These are phyloP conservation scores for Komagataella pseudopastoris DNA, from an alignment of 805 yeast species.

Conservation along the genomic window DNA sequence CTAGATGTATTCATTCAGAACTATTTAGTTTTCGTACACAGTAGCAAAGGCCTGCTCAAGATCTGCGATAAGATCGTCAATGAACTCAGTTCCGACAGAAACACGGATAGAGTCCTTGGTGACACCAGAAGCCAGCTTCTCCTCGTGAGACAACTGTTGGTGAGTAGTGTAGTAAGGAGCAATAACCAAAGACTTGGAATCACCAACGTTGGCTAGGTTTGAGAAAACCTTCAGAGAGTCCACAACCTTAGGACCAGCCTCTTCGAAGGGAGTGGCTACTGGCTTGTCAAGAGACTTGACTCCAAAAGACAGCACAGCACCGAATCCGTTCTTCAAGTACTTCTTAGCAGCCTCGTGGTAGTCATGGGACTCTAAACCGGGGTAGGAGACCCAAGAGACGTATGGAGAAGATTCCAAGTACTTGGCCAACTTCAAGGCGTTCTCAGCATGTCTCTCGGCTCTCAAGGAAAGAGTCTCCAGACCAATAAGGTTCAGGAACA, in stretches of 20 bases:
- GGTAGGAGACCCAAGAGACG: slow-evolving; percentile 85
- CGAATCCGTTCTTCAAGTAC: slow-evolving; percentile 68
- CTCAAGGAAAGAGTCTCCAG: slow-evolving; percentile 88
- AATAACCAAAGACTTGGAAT: slow-evolving; percentile 86
- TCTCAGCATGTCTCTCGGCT: slow-evolving; percentile 82
- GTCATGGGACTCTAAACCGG: slow-evolving; percentile 72
- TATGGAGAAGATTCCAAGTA: slow-evolving; percentile 53
- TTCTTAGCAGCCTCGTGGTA: slow-evolving; percentile 76
- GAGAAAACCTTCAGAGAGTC: slow-evolving; percentile 78
- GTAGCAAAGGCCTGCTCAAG: slow-evolving; percentile 72
- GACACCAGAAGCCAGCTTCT: slow-evolving; percentile 75
- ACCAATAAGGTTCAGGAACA: slow-evolving; percentile 83
- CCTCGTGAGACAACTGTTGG: slow-evolving; percentile 76
- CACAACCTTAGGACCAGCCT: slow-evolving; percentile 73
- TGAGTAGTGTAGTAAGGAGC: slow-evolving; percentile 96
- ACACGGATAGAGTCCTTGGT: slow-evolving; percentile 80
- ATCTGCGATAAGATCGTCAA: slow-evolving; percentile 84
- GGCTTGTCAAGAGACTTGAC: slow-evolving; percentile 48
- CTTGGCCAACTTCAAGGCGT: slow-evolving; percentile 70
- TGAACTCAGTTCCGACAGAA: slow-evolving; percentile 82
- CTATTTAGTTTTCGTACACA: slow-evolving; percentile 20
- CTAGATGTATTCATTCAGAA: no score
- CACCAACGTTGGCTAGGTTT: slow-evolving; percentile 95
- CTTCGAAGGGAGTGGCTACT: slow-evolving; percentile 48
- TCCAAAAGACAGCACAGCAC: slow-evolving; percentile 84